Base-by-base conservation (phyloP, 139 green algal species). In the Micractinium conductrix region DNA sequence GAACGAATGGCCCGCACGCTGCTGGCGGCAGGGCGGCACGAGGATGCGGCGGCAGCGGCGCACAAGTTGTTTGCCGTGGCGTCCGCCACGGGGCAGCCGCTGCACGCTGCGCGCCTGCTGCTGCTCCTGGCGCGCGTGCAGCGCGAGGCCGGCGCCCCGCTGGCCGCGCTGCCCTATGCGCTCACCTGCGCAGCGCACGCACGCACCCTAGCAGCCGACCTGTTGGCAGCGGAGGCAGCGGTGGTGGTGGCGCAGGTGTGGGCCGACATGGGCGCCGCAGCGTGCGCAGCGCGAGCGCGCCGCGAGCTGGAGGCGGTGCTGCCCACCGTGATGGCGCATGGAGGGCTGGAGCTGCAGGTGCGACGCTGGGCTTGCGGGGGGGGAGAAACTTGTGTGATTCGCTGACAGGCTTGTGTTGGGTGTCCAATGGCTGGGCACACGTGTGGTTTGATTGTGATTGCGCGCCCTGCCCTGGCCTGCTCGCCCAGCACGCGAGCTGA, bases 41-140 rank as follows among this genome's bases (percentile, higher is more conserved):
- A 89, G 58, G 88, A 85, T 26, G 89, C 83, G 17, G 72, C 62
- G 4, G 21, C 53, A 3, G 78, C 75, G 33, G 76, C 80, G 4
- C 58, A 67, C 42, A 63, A 55, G 48, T 69, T 87, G 21, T 91
- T 87, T 68, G 63, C 84, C 21, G 21, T 79, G 42, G 83, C 81
- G 7, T 43, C 43, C 9, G 53, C 81, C 12, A 69, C 84, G 21
- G 81, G 81, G 28, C 63, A 85, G 58, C 84, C 91, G 45, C 68
- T 84, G 30, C 78, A 86, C 33, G 74, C 80, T 19, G 50, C 90
- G 28, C 80, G 85, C 65, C 75, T 88, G 70, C 84, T 94, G 78
- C 78, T 94, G 79, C 84, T 93, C 65, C 65, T 94, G 82, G 90
- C 78, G 9, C 85, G 86, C 38, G 80, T 89, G 10, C 85, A 93